Base-by-base conservation (phyloP, 306 rosid species). In the Argentina anserina region DNA sequence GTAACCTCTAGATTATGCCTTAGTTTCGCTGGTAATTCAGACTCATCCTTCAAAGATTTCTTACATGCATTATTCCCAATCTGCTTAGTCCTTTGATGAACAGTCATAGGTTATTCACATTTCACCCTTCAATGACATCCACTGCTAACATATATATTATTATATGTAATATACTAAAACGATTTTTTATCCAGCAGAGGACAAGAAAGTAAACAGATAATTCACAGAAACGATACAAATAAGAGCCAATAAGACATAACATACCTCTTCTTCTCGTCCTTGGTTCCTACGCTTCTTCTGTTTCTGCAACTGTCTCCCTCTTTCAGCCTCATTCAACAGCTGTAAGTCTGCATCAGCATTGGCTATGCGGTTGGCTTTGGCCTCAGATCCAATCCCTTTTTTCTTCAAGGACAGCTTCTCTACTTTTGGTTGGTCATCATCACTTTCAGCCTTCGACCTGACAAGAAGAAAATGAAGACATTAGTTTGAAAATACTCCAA, bases 251-350 rank as follows among this genome's bases (percentile, higher is more conserved):
- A 63, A 41, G 66, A 56, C 43, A 74, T 20, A 73, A 78, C 91
- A 78, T 91, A 89, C 99, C 25, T 88, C 95, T 70, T 88, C 96
- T 88, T 94, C 97, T 72, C 92, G 96, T 73, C 96, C 97, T 69
- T 86, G 95, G 76, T 85, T 83, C 78, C 91, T 81, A 67, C 94
- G 96, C 80, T 86, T 94, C 89, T 88, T 94, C 84, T 88, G 89
- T 81, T 91, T 94, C 82, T 71, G 96, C 83, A 91, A 81, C 29
- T 87, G 92, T 75, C 99, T 88, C 78, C 88, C 96, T 81, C 94
- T 84, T 74, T 94, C 97, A 78, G 84, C 80, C 71, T 85, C 88
- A 84, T 81, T 86, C 79, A 94, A 65, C 77, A 90, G 84, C 75
- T 94, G 96, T 20, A 91, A 72, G 90, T 94, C 99, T 33, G 77